Evolutionary conservation across 2,329 filamentous ascomycete genomes (phyloP).

Genomic region (Trichoderma gracile): DNA sequence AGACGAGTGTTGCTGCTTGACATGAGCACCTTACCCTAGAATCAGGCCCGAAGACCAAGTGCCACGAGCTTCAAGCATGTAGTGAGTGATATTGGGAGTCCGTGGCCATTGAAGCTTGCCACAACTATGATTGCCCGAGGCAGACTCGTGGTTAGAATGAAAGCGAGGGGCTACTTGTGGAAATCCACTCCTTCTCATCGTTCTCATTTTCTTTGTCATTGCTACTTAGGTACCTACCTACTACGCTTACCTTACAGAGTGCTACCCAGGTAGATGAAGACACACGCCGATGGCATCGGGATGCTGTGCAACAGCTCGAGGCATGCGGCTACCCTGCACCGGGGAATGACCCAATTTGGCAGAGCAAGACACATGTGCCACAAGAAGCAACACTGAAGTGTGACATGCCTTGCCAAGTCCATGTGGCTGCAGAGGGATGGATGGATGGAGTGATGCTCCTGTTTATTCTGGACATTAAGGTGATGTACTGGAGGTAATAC

Average conservation of each 20-base stretch:
- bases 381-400: not conserved
- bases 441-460: too few relatives aligned
- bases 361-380: not conserved
- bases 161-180: too few relatives aligned
- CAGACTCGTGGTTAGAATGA: not conserved
- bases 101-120: not conserved
- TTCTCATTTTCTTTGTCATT: too few relatives aligned
- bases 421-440: not conserved
- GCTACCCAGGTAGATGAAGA: too few relatives aligned
- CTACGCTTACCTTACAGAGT: too few relatives aligned
- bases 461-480: too few relatives aligned
- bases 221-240: too few relatives aligned
- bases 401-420: not conserved
- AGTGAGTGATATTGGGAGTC: not conserved
- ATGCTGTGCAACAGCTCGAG: not conserved
- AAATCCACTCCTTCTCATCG: too few relatives aligned
- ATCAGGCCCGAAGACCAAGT: not conserved
- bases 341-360: not conserved
- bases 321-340: constrained; percentile 18
- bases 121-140: not conserved
- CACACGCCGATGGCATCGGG: not conserved
- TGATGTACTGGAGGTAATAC: too few relatives aligned
- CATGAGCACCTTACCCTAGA: not conserved
- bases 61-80: not conserved
- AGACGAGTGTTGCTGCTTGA: not conserved